Evolutionary conservation across 495 filamentous ascomycete species (phyloP).

Genomic region (Penicillium verhagenii): DNA sequence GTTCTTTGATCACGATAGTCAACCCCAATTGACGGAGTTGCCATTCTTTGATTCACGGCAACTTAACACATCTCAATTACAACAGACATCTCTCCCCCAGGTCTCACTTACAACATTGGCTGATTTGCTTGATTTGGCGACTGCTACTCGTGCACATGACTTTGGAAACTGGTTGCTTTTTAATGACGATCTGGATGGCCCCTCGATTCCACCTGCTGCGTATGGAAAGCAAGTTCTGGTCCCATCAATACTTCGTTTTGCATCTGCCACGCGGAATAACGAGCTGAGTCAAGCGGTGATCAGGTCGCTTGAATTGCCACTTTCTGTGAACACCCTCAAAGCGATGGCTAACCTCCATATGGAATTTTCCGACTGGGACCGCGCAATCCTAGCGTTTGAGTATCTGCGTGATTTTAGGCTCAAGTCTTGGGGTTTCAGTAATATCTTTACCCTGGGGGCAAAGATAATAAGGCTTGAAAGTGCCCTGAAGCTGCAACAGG

Average conservation of each 20-base stretch:
- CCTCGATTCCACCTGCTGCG: constrained; percentile 43
- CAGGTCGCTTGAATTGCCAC: constrained; percentile 32
- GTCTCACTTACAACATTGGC: constrained; percentile 50
- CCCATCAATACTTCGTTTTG: constrained; percentile 59
- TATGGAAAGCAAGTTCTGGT: constrained; percentile 51
- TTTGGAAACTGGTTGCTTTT: constrained; percentile 58
- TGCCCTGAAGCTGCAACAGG: constrained; percentile 10
- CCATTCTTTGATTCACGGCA: constrained; percentile 19
- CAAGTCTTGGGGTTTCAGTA: constrained; percentile 50
- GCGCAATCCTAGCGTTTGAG: constrained; percentile 42
- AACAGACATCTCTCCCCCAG: constrained; percentile 39
- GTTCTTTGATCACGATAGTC: constrained; percentile 31
- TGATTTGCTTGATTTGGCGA: constrained; percentile 53
- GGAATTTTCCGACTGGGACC: constrained; percentile 44
- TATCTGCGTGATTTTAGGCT: constrained; percentile 38
- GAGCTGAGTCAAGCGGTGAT: constrained; percentile 46
- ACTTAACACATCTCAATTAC: constrained; percentile 13
- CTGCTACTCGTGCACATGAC: constrained; percentile 40
- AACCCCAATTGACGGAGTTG: constrained; percentile 12
- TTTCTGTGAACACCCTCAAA: constrained; percentile 46
- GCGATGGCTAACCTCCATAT: constrained; percentile 53
- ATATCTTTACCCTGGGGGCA: constrained; percentile 41
- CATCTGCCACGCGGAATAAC: constrained; percentile 48
- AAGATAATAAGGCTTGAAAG: constrained; percentile 42
- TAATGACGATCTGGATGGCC: constrained; percentile 56